Base-by-base conservation (phyloP, 2,329 filamentous ascomycete species). In the Hypoxylon sp. region DNA sequence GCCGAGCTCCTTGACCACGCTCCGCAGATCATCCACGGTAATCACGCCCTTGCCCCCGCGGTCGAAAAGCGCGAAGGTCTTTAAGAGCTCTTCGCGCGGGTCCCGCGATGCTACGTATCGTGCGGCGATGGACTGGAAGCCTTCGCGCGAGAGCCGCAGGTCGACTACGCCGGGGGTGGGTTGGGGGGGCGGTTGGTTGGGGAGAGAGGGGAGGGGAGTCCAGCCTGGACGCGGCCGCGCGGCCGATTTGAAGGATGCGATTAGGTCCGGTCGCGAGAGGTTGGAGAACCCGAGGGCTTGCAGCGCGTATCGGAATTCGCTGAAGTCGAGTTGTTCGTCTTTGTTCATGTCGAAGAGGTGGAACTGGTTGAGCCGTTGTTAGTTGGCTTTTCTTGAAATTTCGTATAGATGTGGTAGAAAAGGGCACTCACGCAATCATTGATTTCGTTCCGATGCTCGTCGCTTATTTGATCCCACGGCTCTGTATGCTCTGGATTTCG, bases 341-440 rank as follows among this genome's bases (percentile, higher is more conserved):
- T 96, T 95, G 84, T 98, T 95, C 75, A 97, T 91, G 79, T 98
- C 96, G 85, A 99, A 98, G 70, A 98, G 89, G 67, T 90, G 90
- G 80, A 98, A 98, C 91, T 97, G 70, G n/a, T 27, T 29, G 23
- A 29, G 11, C 12, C 3, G 30, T 25, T 37, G 11, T 43, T 32
- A 27, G 25, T 16, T 19, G 9, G 30, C 5, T 34, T 34, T 34
- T 34, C 30, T 34, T 34, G 9, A 5, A 12, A 11, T 4, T 34
- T 34, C 9, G 30, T 9, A 9, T 16, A 29, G 30, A 27, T 46
- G n/a, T 9, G 11, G n/a, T 45, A 11, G 16, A n/a, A 34, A 48
- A n/a, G 27, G 43, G 6, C 12, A 84, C 90, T 76, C 87, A 96
- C 93, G 69, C 95, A 94, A 84, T 97, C 94, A 77, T 93, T 93